Evolutionary conservation across 2,329 filamentous ascomycete genomes (phyloP), one percentile per base, ranked within the genome.

Genomic region (Colletotrichum brevisporum): DNA sequence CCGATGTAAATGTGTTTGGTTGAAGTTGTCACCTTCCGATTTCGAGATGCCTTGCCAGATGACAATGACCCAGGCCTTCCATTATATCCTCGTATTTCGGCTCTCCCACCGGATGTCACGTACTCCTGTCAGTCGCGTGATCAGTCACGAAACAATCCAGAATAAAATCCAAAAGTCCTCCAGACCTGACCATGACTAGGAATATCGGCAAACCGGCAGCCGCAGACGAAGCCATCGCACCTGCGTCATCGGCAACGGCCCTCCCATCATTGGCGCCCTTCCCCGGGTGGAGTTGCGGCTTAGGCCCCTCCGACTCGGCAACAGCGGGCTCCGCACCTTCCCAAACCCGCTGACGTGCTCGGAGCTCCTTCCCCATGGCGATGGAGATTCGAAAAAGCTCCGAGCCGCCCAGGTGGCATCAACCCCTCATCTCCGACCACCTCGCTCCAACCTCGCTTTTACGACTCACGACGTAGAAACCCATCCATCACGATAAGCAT

Each of bases 361-460:
- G 65, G 65, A 50, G 54, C 58, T 63, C 53, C 48, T 55, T 48
- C 31, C 31, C 31, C 31, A 45, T 27, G 51, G 39, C 47, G 18
- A 53, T 60, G 56, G 27, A 62, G 65, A 69, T 60, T 63, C 66
- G 18, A 60, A 39, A 36, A 36, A 56, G 36, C 55, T 45, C 67
- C 67, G 62, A 67, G 51, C 54, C 65, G 53, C 53, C 9, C 18
- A 39, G 3, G 21, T n/a, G 9, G 45, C 47, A 18, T 50, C n/a
- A 13, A 54, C 66, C 61, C 55, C 55, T 51, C 67, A 48, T 67
- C 67, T 61, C 67, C 67, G 67, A 56, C 51, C 27, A 31, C 67
- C 62, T 69, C 67, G 67, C 55, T 52, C 43, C 26, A 36, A 10
- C 51, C 45, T 15, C 21, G 39, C 24, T 2, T 2, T 36, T 9